Evolutionary conservation across 441 rosid species (phyloP).

Genomic region (Adansonia madagascariensis): DNA sequence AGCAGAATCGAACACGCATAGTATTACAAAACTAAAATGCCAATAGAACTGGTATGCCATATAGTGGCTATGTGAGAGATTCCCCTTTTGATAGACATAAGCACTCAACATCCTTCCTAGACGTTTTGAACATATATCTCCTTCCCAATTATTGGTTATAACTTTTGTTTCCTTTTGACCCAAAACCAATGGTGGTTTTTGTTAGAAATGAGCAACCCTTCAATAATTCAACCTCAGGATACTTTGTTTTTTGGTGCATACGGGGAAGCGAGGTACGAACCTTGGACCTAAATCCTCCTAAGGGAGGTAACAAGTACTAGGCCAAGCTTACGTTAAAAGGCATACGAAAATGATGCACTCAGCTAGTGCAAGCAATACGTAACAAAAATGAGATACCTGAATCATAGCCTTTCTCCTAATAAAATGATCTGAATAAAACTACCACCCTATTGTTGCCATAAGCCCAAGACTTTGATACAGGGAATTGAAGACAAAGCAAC

Average conservation of each 20-base stretch:
- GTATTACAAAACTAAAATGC: background rate
- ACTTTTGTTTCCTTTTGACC: background rate
- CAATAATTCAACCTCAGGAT: background rate
- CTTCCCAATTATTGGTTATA: background rate
- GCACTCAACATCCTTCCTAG: background rate
- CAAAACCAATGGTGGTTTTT: background rate
- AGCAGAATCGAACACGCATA: background rate
- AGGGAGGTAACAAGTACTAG: background rate
- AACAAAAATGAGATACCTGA: background rate
- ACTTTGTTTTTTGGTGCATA: background rate
- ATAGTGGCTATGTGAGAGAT: too few species aligned
- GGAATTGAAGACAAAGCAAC: constrained; percentile 1
- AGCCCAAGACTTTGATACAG: too few species aligned
- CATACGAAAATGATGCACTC: background rate
- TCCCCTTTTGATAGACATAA: background rate
- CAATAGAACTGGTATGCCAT: too few species aligned
- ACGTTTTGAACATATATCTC: background rate
- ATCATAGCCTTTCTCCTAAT: background rate
- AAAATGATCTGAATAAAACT: background rate
- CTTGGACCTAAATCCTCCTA: background rate
- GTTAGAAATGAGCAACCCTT: background rate
- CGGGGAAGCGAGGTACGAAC: background rate
- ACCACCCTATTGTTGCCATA: background rate
- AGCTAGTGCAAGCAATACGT: background rate
- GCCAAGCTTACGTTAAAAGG: background rate